These are phyloP conservation scores for Alternaria postmessia DNA, from an alignment of 2,329 filamentous ascomycete species.

Conservation along the genomic window DNA sequence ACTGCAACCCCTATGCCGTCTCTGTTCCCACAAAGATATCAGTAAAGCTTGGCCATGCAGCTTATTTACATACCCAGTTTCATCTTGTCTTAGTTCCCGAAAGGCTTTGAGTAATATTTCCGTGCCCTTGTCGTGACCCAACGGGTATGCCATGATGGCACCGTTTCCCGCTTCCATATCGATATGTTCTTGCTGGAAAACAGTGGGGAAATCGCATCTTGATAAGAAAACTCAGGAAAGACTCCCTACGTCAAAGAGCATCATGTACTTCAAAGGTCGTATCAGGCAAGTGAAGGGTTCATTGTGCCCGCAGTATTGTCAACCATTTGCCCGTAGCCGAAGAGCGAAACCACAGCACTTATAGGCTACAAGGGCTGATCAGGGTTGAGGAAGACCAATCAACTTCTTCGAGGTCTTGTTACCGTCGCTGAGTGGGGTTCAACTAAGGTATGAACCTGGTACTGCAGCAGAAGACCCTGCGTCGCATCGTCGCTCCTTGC, in stretches of 20 bases:
- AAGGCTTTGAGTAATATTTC: slow-evolving; percentile 3
- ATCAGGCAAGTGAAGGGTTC: background rate
- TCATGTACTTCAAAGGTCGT: background rate
- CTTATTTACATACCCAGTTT: slow-evolving; percentile 6
- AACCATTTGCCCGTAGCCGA: slow-evolving; percentile 1
- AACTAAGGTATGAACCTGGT: background rate
- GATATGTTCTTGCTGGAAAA: background rate
- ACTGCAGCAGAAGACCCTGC: slow-evolving; percentile 7
- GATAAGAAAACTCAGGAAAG: background rate
- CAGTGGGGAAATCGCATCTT: slow-evolving; percentile 1
- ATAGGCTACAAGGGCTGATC: background rate
- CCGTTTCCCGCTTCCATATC: slow-evolving; percentile 2
- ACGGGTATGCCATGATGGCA: background rate
- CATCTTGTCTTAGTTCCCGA: background rate
- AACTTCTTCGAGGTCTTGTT: background rate
- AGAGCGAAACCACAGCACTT: background rate
- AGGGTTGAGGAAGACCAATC: background rate
- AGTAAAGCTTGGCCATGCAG: background rate
- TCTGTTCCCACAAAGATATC: background rate
- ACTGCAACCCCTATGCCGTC: background rate
- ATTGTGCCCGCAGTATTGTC: background rate
- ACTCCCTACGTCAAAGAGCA: background rate
- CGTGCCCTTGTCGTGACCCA: background rate
- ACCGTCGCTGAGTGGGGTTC: slow-evolving; percentile 8
- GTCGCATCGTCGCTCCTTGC: slow-evolving; percentile 4